Base-by-base conservation (phyloP, 2,329 filamentous ascomycete genomes). In the Xylaria sp. region DNA sequence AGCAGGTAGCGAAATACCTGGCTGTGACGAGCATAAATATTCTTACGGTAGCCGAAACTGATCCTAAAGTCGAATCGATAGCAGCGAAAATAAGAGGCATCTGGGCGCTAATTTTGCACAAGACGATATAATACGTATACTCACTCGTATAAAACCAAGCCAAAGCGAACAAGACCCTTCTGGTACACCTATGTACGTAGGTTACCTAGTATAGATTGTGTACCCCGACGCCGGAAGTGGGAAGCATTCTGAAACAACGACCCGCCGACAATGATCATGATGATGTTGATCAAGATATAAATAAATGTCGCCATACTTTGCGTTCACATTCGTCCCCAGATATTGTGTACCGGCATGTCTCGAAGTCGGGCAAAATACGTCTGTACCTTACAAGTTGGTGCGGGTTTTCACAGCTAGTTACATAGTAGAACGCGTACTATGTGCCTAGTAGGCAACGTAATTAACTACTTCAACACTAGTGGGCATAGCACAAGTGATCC, bases 241-340 rank as follows among this genome's bases (percentile, higher is more conserved):
- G 55, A 52, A 39, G 48, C 39, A 69, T 66, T 34, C 60, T 65
- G 69, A 69, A 71, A 71, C 69, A 41, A 25, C 46, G 44, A 55
- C 59, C 58, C 46, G 54, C 65, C 39, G 39, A 46, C 46, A 61
- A 51, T 32, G 56, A 58, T 58, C 56, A 68, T 62, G 37, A 51
- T 68, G 46, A 28, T 63, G 66, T 63, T 56, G 58, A 58, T 62
- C 58, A n/a, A 32, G 37, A 61, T 70, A 61, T 57, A 69, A 52
- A 70, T 65, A 63, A 52, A 48, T 39, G 39, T 46, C 39, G 56
- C 15, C 25, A 46, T 48, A 44, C 8, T 23, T 32, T 18, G 13
- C 41, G 12, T 58, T n/a, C n/a, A 46, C 37, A 20, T 23, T 32
- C 18, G 6, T 55, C 28, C 52, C 18, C 23, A 25, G 15, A 46